Evolutionary conservation across 2,329 filamentous ascomycete genomes (phyloP).

Genomic region (Lachnellula subtilissima): DNA sequence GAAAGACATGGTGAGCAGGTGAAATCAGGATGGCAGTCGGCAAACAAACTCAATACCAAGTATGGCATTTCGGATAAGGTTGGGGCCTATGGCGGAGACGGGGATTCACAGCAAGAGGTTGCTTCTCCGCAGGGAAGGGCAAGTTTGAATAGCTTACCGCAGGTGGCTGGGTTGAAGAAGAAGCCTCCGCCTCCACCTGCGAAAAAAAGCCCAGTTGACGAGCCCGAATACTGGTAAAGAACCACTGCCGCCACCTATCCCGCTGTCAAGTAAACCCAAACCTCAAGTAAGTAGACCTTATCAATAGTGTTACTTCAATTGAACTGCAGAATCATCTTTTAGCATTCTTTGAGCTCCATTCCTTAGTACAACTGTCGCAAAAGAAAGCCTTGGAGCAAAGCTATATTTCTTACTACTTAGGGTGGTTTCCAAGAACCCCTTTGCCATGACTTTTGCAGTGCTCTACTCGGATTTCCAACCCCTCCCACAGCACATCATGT

Average conservation of each 20-base stretch:
- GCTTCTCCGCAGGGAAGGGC: constrained; percentile 10
- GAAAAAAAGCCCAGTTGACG: constrained; percentile 23
- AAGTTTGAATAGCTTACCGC: background rate
- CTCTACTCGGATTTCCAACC: no score
- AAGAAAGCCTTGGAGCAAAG: no score
- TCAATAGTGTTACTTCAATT: constrained; percentile 11
- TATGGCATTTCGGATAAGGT: constrained; percentile 31
- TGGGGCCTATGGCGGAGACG: constrained; percentile 16
- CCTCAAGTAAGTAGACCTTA: constrained; percentile 28
- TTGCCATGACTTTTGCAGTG: no score
- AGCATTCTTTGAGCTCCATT: background rate
- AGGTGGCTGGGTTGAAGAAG: constrained; percentile 22
- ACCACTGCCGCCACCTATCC: constrained; percentile 24
- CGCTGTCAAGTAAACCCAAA: constrained; percentile 32
- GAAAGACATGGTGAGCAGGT: constrained; percentile 57
- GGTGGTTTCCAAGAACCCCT: no score
- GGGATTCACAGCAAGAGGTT: background rate
- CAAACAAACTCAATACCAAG: constrained; percentile 31
- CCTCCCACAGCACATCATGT: no score
- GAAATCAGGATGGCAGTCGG: constrained; percentile 44
- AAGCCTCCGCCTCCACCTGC: constrained; percentile 33
- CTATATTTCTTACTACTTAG: no score
- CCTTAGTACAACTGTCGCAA: no score
- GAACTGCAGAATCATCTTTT: background rate
- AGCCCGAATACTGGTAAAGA: constrained; percentile 6